Conservation (phyloP, 2,329 filamentous ascomycete genomes). For the Colletotrichum salicis region DNA sequence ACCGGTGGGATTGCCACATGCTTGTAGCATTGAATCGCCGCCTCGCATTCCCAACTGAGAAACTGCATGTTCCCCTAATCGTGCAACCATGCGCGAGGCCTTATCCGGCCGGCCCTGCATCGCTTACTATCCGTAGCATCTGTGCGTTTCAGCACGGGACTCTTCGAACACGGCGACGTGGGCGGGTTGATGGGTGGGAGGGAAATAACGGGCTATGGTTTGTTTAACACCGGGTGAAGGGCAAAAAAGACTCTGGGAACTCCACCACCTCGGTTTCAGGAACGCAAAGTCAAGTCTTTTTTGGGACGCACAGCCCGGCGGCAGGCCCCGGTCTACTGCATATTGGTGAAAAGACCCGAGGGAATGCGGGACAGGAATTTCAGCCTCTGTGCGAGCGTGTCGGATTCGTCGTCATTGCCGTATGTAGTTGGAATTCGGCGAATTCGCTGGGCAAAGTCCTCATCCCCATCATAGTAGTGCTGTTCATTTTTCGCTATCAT, state of each 20-base stretch:
- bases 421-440: not conserved
- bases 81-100: not conserved
- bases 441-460: not conserved
- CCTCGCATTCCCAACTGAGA: not conserved
- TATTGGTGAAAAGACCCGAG: not conserved
- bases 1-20: not conserved
- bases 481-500: not conserved
- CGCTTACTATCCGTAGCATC: slow-evolving; percentile 1
- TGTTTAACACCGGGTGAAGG: not conserved
- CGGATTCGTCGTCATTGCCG: not conserved
- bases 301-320: not conserved
- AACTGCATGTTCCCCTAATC: not conserved
- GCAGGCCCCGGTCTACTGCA: not conserved
- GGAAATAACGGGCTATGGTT: not conserved
- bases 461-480: not conserved
- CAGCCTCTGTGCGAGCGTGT: not conserved
- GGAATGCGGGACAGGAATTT: not conserved
- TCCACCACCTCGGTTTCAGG: slow-evolving; percentile 27
- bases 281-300: slow-evolving; percentile 3
- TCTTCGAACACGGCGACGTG: not conserved
- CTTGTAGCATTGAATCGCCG: not conserved
- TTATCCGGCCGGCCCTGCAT: not conserved
- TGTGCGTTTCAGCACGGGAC: slow-evolving; percentile 28
- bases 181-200: not conserved
- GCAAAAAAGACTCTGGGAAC: slow-evolving; percentile 1